Conservation (phyloP, 225 moss, liverwort and hornwort genomes). For the Sphagnum contortum region DNA sequence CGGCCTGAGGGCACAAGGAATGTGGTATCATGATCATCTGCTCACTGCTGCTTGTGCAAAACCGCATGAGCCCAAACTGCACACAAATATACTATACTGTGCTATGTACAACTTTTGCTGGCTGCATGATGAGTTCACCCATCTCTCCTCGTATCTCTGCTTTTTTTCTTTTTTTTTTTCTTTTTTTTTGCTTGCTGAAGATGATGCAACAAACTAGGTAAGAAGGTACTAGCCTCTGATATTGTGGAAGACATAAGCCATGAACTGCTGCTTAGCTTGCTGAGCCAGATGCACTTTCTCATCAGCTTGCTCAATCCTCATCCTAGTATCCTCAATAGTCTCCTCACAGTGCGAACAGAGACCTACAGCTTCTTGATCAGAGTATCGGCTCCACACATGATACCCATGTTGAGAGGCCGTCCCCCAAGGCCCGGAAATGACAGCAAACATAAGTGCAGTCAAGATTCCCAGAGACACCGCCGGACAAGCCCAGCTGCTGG, state of each 20-base stretch:
- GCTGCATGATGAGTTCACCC: not conserved
- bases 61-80: no score
- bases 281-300: constrained; percentile 64
- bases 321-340: constrained; percentile 12
- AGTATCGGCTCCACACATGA: constrained; percentile 20
- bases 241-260: constrained; percentile 77
- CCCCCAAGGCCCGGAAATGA: constrained; percentile 29
- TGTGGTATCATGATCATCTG: no score
- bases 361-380: not conserved
- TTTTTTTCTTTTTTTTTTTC: no score
- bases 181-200: no score
- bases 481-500: constrained; percentile 9
- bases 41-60: no score
- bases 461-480: constrained; percentile 18
- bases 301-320: constrained; percentile 35
- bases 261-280: constrained; percentile 64
- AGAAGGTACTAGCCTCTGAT: constrained; percentile 43
- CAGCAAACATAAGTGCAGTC: constrained; percentile 15
- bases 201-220: not conserved
- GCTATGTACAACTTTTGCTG: not conserved
- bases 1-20: no score
- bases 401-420: constrained; percentile 7
- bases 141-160: not conserved
- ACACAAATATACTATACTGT: no score
- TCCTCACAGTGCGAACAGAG: constrained; percentile 26